Base-by-base conservation (phyloP, 805 yeast species). In the Metschnikowia amazonensis region DNA sequence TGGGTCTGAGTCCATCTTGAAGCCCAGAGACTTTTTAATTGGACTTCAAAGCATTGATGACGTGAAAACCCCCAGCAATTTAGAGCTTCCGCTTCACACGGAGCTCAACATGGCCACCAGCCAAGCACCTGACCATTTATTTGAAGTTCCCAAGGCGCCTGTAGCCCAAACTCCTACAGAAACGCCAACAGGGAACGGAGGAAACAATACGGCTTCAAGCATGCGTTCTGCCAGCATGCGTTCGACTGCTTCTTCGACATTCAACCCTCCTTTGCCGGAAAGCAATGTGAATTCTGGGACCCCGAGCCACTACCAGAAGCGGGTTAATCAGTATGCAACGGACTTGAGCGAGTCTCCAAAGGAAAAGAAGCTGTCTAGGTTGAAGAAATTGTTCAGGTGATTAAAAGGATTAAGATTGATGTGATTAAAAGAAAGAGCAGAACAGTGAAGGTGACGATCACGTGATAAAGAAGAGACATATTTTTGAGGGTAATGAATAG, bases 1-100 rank as follows among this genome's bases (percentile, higher is more conserved):
- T 27, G 54, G 55, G 21, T 52, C 56, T 5, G 57, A 53, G 35
- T 48, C 49, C 25, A 43, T 51, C 24, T 66, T 87, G 49, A 79
- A 80, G 8, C 86, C 88, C 4, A 57, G 75, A 14, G 75, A 70
- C 49, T 72, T 70, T 46, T 57, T 72, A 38, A 69, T 70, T 46
- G 76, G 76, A 1, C 58, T 72, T 13, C 76, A 70, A 49, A 57
- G 64, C 28, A 66, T 70, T 23, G 75, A 70, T 47, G 58, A 57
- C 8, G 65, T 55, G 18, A 70, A 69, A 44, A 44, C 33, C 4
- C 64, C 80, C 44, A 61, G 57, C 6, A 67, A 67, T n/a, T 62
- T 82, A 47, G 66, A 71, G 23, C 64, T 81, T 41, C 51, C 49
- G 8, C 50, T 53, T 5, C 29, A 42, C 35, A 42, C 38, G 2